Conservation (phyloP, 2,329 filamentous ascomycete species). For the Aspergillus sclerotialis region DNA sequence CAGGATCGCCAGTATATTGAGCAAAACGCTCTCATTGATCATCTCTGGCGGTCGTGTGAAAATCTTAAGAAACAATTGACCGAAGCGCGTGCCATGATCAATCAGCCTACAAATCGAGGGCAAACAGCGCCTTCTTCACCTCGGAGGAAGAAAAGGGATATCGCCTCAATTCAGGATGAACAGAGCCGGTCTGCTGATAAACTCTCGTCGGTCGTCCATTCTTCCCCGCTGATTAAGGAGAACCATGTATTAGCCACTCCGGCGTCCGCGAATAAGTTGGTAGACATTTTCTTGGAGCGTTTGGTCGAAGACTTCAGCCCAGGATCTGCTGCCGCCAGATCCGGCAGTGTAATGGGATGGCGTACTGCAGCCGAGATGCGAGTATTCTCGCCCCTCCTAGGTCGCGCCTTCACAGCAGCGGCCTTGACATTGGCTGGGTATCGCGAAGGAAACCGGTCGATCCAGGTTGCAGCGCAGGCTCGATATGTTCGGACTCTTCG, state of each 20-base stretch:
- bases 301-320: slow-evolving; percentile 18
- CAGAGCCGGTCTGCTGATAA: too few species aligned
- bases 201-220: too few species aligned
- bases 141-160: too few species aligned
- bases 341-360: slow-evolving; percentile 15
- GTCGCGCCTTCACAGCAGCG: slow-evolving; percentile 17
- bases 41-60: slow-evolving; percentile 15
- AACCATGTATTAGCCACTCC: slow-evolving; percentile 11
- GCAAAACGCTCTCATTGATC: slow-evolving; percentile 21
- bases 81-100: slow-evolving; percentile 11
- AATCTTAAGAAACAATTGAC: slow-evolving; percentile 13
- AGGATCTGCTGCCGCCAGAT: slow-evolving; percentile 3
- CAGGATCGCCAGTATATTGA: slow-evolving; percentile 23
- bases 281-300: slow-evolving; percentile 18
- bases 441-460: slow-evolving; percentile 10
- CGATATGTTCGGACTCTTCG: slow-evolving; percentile 14
- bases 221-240: slow-evolving; percentile 5
- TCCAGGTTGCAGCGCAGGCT: slow-evolving; percentile 14
- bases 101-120: slow-evolving; percentile 11
- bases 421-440: slow-evolving; percentile 16
- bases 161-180: too few species aligned
- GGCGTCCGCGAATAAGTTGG: slow-evolving; percentile 9
- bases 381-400: slow-evolving; percentile 16
- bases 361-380: slow-evolving; percentile 18
- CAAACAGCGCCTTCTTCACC: neutral